A percentile compares a stretch with the other conserved stretches of the same genome.
Evolutionary conservation across 83 land plant genomes (phyloP).

Genomic region (Picea mariana): DNA sequence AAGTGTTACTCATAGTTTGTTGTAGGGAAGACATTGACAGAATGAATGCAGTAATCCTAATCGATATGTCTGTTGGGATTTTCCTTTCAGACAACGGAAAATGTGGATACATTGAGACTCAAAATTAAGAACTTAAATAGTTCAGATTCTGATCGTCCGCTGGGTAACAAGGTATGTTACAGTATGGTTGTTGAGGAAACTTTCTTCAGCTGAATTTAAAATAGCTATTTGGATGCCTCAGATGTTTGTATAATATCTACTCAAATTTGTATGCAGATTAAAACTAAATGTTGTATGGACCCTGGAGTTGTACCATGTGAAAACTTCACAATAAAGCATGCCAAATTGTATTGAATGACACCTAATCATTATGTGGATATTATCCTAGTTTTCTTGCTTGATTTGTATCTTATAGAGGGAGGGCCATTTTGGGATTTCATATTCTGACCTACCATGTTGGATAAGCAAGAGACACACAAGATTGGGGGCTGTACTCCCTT

Average conservation of each 20-base stretch:
- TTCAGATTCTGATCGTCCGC: neutral
- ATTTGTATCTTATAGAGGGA: too few species aligned
- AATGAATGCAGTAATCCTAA: neutral
- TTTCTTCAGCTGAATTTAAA: neutral
- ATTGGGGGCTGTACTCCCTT: neutral
- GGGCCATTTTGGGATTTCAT: too few species aligned
- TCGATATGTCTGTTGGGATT: neutral
- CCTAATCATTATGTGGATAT: too few species aligned
- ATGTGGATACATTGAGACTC: neutral
- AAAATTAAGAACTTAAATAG: conserved; percentile 11
- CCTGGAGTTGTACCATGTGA: neutral
- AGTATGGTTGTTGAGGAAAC: neutral
- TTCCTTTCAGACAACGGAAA: neutral
- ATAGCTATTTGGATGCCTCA: too few species aligned
- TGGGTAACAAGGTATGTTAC: neutral
- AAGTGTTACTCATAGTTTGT: neutral
- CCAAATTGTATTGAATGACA: neutral
- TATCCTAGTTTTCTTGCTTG: too few species aligned
- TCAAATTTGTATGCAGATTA: neutral
- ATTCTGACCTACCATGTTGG: too few species aligned
- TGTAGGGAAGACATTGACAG: too few species aligned
- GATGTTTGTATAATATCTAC: neutral
- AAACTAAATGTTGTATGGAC: neutral
- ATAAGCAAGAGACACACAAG: too few species aligned
- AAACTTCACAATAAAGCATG: neutral